Evolutionary conservation across 768 basidiomycete species (phyloP).

Genomic region (Gyrodon lividus): DNA sequence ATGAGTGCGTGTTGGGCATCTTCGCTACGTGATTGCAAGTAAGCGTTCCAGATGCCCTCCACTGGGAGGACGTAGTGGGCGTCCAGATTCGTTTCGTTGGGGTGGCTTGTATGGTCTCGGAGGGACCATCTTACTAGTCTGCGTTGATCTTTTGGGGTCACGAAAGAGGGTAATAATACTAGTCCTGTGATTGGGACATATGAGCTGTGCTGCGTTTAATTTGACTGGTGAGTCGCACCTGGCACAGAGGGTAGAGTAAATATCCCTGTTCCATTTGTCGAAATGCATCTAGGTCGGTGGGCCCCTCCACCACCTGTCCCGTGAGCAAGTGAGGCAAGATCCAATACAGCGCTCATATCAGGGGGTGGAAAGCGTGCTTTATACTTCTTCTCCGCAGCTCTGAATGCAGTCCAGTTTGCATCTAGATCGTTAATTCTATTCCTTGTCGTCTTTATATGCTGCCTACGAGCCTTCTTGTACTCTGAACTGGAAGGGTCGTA

Average conservation of each 20-base stretch:
- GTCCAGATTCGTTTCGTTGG: constrained; percentile 90
- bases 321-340: constrained; percentile 50
- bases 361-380: constrained; percentile 79
- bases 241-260: constrained; percentile 37
- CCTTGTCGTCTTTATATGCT: constrained; percentile 58
- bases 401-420: constrained; percentile 70
- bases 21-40: constrained; percentile 35
- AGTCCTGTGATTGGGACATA: constrained; percentile 58
- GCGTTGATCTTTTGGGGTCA: constrained; percentile 63
- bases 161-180: constrained; percentile 76
- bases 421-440: constrained; percentile 46
- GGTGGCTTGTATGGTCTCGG: constrained; percentile 65
- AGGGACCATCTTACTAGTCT: constrained; percentile 73
- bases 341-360: constrained; percentile 66
- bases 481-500: constrained; percentile 48
- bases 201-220: not conserved
- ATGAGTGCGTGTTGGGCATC: constrained; percentile 39
- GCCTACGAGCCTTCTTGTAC: constrained; percentile 60
- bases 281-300: constrained; percentile 3
- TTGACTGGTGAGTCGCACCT: constrained; percentile 26
- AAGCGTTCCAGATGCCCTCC: constrained; percentile 76
- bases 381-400: constrained; percentile 76
- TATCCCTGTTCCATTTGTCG: not conserved
- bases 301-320: not conserved
- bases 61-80: constrained; percentile 78